Conservation (phyloP, 2,329 filamentous ascomycete species). For the Zarea fungicola region DNA sequence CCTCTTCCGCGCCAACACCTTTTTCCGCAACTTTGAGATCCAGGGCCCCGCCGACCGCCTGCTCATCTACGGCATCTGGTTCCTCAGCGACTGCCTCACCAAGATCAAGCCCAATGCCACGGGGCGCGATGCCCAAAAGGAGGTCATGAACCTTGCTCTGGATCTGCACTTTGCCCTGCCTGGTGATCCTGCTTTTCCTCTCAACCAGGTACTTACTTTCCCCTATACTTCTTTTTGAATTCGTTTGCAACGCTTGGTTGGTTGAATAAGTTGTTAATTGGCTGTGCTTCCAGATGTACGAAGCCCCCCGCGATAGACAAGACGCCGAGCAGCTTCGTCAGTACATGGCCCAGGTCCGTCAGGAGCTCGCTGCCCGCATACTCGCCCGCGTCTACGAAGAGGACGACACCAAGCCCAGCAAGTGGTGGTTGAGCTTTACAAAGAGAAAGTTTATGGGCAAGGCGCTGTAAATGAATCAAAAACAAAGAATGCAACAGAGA, state of each 20-base stretch:
- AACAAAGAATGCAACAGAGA: too few species aligned
- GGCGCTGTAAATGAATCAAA: slow-evolving; percentile 58
- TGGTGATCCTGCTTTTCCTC: slow-evolving; percentile 84
- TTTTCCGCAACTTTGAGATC: slow-evolving; percentile 99
- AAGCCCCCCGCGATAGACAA: slow-evolving; percentile 78
- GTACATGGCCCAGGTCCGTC: slow-evolving; percentile 88
- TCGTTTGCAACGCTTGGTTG: not conserved
- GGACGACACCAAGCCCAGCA: slow-evolving; percentile 62
- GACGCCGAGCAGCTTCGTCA: slow-evolving; percentile 84
- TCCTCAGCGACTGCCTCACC: slow-evolving; percentile 81
- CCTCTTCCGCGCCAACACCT: slow-evolving; percentile 95
- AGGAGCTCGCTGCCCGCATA: slow-evolving; percentile 80
- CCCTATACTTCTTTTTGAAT: not conserved
- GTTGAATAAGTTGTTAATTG: not conserved
- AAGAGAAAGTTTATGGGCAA: slow-evolving; percentile 99
- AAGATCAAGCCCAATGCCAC: slow-evolving; percentile 76
- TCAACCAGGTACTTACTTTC: slow-evolving; percentile 66
- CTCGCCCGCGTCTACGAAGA: slow-evolving; percentile 84
- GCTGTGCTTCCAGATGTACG: slow-evolving; percentile 61
- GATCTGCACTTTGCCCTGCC: slow-evolving; percentile 92
- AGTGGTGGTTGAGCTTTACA: slow-evolving; percentile 98
- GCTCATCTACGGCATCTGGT: slow-evolving; percentile 94
- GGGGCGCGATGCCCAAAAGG: slow-evolving; percentile 58
- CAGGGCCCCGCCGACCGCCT: slow-evolving; percentile 91
- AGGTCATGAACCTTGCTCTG: slow-evolving; percentile 83